These are phyloP conservation scores for Hypocreales sp. DNA, from an alignment of 2,329 filamentous ascomycete species.

Conservation along the genomic window DNA sequence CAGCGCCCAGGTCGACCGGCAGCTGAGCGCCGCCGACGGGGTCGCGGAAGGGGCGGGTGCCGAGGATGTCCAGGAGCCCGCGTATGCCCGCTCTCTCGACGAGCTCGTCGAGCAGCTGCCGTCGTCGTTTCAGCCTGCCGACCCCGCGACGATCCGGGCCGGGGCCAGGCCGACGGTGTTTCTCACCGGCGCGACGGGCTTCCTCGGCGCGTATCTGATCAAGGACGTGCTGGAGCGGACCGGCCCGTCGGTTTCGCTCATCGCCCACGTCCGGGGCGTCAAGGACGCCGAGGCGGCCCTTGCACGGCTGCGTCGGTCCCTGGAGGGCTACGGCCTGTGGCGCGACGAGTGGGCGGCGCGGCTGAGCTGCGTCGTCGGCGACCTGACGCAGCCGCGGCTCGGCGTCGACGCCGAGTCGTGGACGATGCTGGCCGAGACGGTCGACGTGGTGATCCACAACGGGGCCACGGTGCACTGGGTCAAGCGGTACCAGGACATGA, in stretches of 20 bases:
- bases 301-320: slow-evolving; percentile 1
- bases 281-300: not conserved
- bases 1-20: no score
- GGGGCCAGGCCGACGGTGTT: no score
- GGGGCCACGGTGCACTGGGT: slow-evolving; percentile 76
- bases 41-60: no score
- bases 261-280: slow-evolving; percentile 3
- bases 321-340: slow-evolving; percentile 4
- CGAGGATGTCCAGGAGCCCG: no score
- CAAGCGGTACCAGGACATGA: slow-evolving; percentile 56
- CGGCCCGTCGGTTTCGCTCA: no score
- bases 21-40: no score
- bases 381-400: slow-evolving; percentile 40
- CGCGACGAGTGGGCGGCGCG: slow-evolving; percentile 1
- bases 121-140: no score
- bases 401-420: slow-evolving; percentile 54
- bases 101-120: no score
- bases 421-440: slow-evolving; percentile 46
- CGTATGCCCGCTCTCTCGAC: no score
- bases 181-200: slow-evolving; percentile 5
- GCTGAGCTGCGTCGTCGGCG: slow-evolving; percentile 4
- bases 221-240: slow-evolving; percentile 4
- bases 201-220: slow-evolving; percentile 6
- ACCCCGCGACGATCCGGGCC: no score
- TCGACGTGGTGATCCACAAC: slow-evolving; percentile 69